Percentiles rank a stretch among this genome's conserved stretches.
phyloP scores from a whole-genome alignment of 2,329 filamentous ascomycete genomes.

The Pseudogymnoascus verrucosus region DNA sequence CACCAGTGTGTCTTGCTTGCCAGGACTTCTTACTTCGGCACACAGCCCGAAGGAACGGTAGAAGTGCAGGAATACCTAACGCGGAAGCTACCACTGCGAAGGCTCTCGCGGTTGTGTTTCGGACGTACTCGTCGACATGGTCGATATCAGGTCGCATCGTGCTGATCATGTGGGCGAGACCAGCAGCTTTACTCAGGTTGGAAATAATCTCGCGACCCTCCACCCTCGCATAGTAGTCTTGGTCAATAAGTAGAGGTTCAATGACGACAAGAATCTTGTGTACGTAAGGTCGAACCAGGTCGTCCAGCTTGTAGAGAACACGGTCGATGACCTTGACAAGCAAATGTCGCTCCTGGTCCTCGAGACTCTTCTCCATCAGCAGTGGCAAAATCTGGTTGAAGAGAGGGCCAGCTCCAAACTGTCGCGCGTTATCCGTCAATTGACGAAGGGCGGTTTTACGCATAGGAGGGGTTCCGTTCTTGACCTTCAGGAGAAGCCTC shows the following conservation, averaged over 20 bases:
- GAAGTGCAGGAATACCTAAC: slow-evolving; percentile 85
- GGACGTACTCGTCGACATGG: slow-evolving; percentile 94
- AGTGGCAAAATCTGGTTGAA: slow-evolving; percentile 97
- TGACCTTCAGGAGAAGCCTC: slow-evolving; percentile 92
- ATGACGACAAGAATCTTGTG: slow-evolving; percentile 99
- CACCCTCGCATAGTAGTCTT: slow-evolving; percentile 97
- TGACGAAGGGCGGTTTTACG: slow-evolving; percentile 95
- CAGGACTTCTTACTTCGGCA: slow-evolving; percentile 98
- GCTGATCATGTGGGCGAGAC: slow-evolving; percentile 97
- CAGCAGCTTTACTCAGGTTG: slow-evolving; percentile 92
- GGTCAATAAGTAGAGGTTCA: slow-evolving; percentile 96
- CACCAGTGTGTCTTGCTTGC: slow-evolving; percentile 95
- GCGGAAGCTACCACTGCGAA: slow-evolving; percentile 97
- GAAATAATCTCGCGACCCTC: slow-evolving; percentile 98
- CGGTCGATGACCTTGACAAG: slow-evolving; percentile 98
- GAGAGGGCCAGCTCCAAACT: slow-evolving; percentile 86
- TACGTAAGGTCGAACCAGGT: slow-evolving; percentile 89
- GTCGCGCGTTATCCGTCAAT: slow-evolving; percentile 92
- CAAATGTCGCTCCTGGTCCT: slow-evolving; percentile 96
- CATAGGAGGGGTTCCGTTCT: slow-evolving; percentile 98
- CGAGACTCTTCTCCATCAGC: slow-evolving; percentile 95
- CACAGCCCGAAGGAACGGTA: slow-evolving; percentile 91
- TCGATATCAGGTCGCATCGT: slow-evolving; percentile 99
- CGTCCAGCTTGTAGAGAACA: slow-evolving; percentile 96
- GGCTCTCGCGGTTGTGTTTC: slow-evolving; percentile 93